Percentiles rank a stretch among this genome's conserved stretches.
phyloP scores from a whole-genome alignment of 2,329 filamentous ascomycete species.

The Ophiocordyceps robertsii region DNA sequence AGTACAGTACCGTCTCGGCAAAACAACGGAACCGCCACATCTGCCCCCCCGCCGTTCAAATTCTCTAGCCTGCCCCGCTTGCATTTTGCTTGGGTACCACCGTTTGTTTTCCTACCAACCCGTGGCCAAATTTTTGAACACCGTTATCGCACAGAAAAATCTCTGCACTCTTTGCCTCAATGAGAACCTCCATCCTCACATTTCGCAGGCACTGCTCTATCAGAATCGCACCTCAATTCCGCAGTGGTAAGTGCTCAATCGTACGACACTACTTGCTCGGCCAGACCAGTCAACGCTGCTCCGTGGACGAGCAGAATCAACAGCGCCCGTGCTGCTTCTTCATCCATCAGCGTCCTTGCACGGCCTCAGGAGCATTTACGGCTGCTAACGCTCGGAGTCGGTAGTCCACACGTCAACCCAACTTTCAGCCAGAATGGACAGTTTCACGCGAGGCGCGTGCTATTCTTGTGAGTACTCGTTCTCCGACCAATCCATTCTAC shows the following conservation, averaged over 20 bases:
- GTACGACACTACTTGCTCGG: not conserved
- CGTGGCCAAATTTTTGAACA: not conserved
- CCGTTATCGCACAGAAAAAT: constrained; percentile 10
- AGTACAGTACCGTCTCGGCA: not conserved
- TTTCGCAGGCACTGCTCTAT: not conserved
- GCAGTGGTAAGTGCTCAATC: not conserved
- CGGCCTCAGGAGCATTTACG: too few relatives aligned
- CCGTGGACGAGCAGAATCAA: not conserved
- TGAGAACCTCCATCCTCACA: not conserved
- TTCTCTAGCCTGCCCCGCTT: constrained; percentile 1
- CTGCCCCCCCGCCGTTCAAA: constrained; percentile 1
- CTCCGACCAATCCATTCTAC: not conserved
- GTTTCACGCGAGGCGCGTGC: constrained; percentile 30
- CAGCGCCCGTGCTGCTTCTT: too few relatives aligned
- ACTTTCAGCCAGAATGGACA: constrained; percentile 22
- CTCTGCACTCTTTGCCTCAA: constrained; percentile 8
- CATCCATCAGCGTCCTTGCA: too few relatives aligned
- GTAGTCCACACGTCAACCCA: not conserved
- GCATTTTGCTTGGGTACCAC: not conserved
- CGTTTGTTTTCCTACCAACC: not conserved
- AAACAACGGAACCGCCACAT: not conserved
- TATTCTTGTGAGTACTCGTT: constrained; percentile 33
- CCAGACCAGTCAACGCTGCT: not conserved
- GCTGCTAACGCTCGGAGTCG: not conserved
- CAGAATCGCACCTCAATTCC: not conserved